These are phyloP conservation scores for Fagus sylvatica DNA, from an alignment of 306 rosid genomes.

Conservation along the genomic window DNA sequence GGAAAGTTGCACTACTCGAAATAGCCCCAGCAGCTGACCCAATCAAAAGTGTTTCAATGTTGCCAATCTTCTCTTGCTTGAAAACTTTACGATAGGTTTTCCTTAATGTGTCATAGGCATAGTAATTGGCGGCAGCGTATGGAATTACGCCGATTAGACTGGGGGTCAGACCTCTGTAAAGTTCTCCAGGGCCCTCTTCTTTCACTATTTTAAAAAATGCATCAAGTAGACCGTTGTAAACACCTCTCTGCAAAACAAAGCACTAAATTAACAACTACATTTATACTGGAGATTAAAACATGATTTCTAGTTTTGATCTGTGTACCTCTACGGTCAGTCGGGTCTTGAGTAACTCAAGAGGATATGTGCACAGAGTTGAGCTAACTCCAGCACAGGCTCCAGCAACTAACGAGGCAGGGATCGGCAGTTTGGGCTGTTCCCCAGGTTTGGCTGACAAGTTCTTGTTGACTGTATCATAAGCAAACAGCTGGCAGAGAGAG, in stretches of 20 bases:
- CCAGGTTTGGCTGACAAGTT: constrained; percentile 67
- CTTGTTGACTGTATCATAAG: constrained; percentile 91
- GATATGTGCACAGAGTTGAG: constrained; percentile 84
- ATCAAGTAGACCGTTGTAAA: constrained; percentile 67
- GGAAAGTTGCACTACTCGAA: constrained; percentile 90
- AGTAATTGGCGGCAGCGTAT: constrained; percentile 86
- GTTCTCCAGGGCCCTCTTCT: constrained; percentile 88
- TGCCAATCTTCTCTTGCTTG: constrained; percentile 84
- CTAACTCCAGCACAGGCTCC: constrained; percentile 99
- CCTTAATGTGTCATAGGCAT: constrained; percentile 75
- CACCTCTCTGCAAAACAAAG: constrained; percentile 73
- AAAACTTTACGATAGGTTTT: constrained; percentile 70
- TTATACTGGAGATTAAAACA: constrained; percentile 6
- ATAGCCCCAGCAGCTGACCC: constrained; percentile 95
- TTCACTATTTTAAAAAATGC: constrained; percentile 76
- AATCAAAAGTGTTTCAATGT: constrained; percentile 89
- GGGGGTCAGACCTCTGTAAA: constrained; percentile 88
- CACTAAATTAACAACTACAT: background rate
- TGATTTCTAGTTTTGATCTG: background rate
- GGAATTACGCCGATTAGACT: constrained; percentile 95
- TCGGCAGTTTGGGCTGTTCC: constrained; percentile 64
- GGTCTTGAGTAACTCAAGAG: constrained; percentile 90
- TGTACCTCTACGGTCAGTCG: constrained; percentile 90
- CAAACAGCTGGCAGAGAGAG: constrained; percentile 77
- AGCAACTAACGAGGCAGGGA: constrained; percentile 90